These are phyloP conservation scores for Platanus orientalis DNA, from an alignment of 164 flowering plant genomes.

Conservation along the genomic window DNA sequence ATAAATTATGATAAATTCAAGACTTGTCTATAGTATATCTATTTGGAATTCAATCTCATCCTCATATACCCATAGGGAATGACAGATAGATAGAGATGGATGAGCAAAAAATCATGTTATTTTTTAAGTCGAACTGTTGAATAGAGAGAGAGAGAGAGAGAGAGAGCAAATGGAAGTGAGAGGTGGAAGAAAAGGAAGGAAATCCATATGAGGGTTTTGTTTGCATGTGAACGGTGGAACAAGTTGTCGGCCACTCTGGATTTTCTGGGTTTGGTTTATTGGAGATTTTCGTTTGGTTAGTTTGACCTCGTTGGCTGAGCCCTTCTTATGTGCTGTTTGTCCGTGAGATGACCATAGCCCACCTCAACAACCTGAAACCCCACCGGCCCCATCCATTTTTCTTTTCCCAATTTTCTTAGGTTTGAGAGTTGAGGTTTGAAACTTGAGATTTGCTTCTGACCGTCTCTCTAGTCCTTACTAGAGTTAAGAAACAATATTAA, in stretches of 20 bases:
- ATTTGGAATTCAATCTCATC: not conserved
- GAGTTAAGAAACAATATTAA: not conserved
- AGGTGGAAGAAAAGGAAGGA: slow-evolving; percentile 1
- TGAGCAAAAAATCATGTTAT: not conserved
- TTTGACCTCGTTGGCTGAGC: slow-evolving; percentile 49
- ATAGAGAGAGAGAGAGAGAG: slow-evolving; percentile 1
- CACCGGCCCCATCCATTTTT: no score
- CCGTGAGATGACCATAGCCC: not conserved
- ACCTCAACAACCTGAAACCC: no score
- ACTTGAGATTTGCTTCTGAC: no score
- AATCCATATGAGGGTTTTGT: slow-evolving; percentile 10
- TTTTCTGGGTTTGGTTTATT: slow-evolving; percentile 18
- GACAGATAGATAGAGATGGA: not conserved
- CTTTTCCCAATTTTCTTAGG: no score
- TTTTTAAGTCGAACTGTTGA: not conserved
- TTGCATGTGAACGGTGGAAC: slow-evolving; percentile 39
- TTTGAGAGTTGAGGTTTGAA: no score
- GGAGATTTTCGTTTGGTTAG: slow-evolving; percentile 12
- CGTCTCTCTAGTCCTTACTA: no score
- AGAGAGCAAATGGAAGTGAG: not conserved
- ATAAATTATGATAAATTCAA: not conserved
- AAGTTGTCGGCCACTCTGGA: slow-evolving; percentile 55
- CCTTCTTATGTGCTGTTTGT: not conserved
- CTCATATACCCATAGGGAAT: not conserved
- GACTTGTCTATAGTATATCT: not conserved